These are phyloP conservation scores for Otatea glauca DNA, from an alignment of 176 grass and related monocot genomes.

Conservation along the genomic window DNA sequence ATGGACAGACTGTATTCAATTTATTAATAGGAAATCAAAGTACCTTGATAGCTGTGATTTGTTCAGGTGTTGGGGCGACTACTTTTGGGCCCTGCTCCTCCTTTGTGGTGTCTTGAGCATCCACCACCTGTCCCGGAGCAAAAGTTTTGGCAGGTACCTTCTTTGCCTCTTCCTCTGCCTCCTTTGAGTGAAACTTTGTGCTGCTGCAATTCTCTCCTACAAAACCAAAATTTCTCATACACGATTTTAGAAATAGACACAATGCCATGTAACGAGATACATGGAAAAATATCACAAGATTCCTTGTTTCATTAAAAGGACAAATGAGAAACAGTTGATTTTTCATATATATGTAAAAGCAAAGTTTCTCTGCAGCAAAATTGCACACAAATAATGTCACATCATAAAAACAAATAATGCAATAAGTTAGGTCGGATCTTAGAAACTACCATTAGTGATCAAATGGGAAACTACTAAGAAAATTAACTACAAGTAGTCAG, in stretches of 20 bases:
- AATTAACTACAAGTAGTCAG: not conserved
- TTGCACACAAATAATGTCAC: not conserved
- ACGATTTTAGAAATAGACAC: slow-evolving; percentile 35
- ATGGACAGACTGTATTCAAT: not conserved
- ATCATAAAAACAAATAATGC: slow-evolving; percentile 16
- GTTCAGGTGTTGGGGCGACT: slow-evolving; percentile 81
- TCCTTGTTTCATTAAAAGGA: not conserved
- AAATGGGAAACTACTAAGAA: not conserved
- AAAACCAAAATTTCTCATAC: slow-evolving; percentile 47
- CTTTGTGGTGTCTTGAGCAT: slow-evolving; percentile 52
- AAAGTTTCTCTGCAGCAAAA: not conserved
- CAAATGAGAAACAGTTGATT: not conserved
- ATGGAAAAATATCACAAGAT: not conserved
- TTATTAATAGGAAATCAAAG: not conserved
- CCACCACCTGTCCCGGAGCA: slow-evolving; percentile 55
- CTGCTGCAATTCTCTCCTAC: slow-evolving; percentile 87
- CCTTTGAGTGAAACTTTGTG: slow-evolving; percentile 78
- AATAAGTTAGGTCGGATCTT: not conserved
- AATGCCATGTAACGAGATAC: not conserved
- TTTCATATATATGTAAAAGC: not conserved
- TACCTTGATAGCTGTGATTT: slow-evolving; percentile 99
- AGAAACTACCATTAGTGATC: not conserved
- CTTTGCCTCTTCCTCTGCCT: slow-evolving; percentile 90
- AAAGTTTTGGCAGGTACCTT: slow-evolving; percentile 88
- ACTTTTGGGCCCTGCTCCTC: slow-evolving; percentile 71